phyloP scores from a whole-genome alignment of 139 green algal species.

The Tetraselmis chui region DNA sequence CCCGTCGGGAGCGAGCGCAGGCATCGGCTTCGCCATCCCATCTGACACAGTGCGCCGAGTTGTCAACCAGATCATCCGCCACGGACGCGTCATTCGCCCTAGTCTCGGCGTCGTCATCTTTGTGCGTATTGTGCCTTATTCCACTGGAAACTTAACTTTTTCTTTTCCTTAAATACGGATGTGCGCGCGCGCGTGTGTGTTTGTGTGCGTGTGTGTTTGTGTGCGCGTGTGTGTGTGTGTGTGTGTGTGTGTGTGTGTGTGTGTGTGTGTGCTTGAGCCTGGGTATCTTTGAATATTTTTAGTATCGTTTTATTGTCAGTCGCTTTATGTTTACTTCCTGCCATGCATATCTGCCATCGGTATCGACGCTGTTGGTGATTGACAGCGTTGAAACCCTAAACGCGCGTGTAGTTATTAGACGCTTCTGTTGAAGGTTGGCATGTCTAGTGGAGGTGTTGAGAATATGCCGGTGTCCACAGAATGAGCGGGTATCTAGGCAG shows the following conservation, averaged over 20 bases:
- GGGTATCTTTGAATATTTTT: no score
- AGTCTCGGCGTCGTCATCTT: slow-evolving; percentile 83
- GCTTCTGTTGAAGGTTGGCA: no score
- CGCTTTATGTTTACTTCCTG: no score
- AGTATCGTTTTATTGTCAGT: no score
- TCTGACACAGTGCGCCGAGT: slow-evolving; percentile 45
- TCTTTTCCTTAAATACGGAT: no score
- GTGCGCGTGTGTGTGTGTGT: neutral
- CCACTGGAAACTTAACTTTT: no score
- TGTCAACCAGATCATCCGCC: slow-evolving; percentile 1
- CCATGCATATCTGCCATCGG: neutral
- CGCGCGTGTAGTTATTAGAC: no score
- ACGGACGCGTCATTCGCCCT: slow-evolving; percentile 35
- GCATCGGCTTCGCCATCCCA: slow-evolving; percentile 79
- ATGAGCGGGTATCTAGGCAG: neutral
- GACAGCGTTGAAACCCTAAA: no score
- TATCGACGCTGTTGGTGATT: neutral
- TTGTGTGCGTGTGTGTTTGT: neutral
- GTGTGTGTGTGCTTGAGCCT: no score
- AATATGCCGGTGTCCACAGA: neutral
- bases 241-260: no score
- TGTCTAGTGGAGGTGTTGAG: no score
- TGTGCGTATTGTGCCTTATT: neutral
- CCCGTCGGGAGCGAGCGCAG: slow-evolving; percentile 57
- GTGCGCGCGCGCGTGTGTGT: neutral